Evolutionary conservation across 129 eudicot species (phyloP).

Genomic region (Lactuca saligna): DNA sequence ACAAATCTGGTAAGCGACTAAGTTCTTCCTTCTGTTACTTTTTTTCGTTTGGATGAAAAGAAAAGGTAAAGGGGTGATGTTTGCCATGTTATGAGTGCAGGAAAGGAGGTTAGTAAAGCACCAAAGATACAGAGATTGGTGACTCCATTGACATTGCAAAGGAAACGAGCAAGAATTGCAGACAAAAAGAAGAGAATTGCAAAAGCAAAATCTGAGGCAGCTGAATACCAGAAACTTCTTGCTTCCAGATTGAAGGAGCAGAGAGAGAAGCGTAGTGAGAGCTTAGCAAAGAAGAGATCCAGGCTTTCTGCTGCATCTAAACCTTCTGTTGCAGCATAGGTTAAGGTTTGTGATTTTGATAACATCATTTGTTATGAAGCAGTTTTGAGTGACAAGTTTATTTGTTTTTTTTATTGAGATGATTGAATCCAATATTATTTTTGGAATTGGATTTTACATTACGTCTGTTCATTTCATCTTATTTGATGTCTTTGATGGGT

Average conservation of each 20-base stretch:
- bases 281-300: slow-evolving; percentile 58
- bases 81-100: slow-evolving; percentile 15
- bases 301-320: slow-evolving; percentile 49
- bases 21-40: background rate
- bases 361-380: background rate
- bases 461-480: no score
- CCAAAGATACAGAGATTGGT: slow-evolving; percentile 67
- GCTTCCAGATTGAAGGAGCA: slow-evolving; percentile 71
- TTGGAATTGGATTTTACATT: no score
- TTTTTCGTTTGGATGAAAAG: background rate
- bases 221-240: slow-evolving; percentile 66
- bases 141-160: slow-evolving; percentile 59
- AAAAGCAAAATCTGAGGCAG: slow-evolving; percentile 61
- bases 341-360: background rate
- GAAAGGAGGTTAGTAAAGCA: slow-evolving; percentile 58
- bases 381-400: background rate
- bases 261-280: slow-evolving; percentile 52
- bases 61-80: no score
- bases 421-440: no score
- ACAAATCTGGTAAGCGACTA: slow-evolving; percentile 33
- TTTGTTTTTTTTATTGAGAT: background rate
- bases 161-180: slow-evolving; percentile 64
- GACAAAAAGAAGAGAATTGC: slow-evolving; percentile 64
- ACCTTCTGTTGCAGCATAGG: slow-evolving; percentile 24
- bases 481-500: no score